Percentiles rank a stretch among this genome's conserved stretches.
Evolutionary conservation across 1,284 basidiomycete genomes (phyloP).

Genomic region (Taiwanofungus camphoratus): DNA sequence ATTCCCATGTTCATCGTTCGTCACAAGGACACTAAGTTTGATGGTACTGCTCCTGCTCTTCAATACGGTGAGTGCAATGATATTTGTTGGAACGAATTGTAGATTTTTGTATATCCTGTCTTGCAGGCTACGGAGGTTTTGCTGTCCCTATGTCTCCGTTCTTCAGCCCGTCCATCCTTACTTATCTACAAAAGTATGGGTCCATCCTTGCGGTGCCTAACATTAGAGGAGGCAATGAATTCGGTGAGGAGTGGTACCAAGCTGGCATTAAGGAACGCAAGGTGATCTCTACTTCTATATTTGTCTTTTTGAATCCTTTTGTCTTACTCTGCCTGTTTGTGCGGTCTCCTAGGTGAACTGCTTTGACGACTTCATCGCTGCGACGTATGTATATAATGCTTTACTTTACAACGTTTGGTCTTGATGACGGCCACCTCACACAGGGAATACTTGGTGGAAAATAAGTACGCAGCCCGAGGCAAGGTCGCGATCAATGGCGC

Average conservation of each 20-base stretch:
- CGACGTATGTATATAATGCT: slow-evolving; percentile 46
- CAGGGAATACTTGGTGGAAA: slow-evolving; percentile 67
- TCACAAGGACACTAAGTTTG: slow-evolving; percentile 64
- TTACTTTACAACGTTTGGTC: not conserved
- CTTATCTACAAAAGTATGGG: slow-evolving; percentile 71
- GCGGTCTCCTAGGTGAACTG: slow-evolving; percentile 52
- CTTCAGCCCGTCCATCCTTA: slow-evolving; percentile 71
- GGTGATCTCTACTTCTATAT: slow-evolving; percentile 30
- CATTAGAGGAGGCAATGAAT: slow-evolving; percentile 81
- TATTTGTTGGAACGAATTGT: too few relatives aligned
- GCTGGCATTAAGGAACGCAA: slow-evolving; percentile 69
- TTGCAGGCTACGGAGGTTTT: slow-evolving; percentile 75
- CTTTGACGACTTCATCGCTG: slow-evolving; percentile 79
- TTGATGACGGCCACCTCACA: not conserved
- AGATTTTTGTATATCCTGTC: not conserved
- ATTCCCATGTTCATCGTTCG: slow-evolving; percentile 87
- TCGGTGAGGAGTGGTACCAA: slow-evolving; percentile 78
- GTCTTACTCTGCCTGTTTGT: slow-evolving; percentile 6
- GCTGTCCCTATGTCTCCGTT: slow-evolving; percentile 66
- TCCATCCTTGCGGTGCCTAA: slow-evolving; percentile 72
- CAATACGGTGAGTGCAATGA: slow-evolving; percentile 57
- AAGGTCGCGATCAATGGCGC: slow-evolving; percentile 77
- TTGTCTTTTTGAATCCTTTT: slow-evolving; percentile 9
- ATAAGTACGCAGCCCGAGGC: slow-evolving; percentile 64
- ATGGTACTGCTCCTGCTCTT: slow-evolving; percentile 75